Conservation (phyloP, 192 early-diverging fungal genomes). For the Rhizophagus clarus region DNA sequence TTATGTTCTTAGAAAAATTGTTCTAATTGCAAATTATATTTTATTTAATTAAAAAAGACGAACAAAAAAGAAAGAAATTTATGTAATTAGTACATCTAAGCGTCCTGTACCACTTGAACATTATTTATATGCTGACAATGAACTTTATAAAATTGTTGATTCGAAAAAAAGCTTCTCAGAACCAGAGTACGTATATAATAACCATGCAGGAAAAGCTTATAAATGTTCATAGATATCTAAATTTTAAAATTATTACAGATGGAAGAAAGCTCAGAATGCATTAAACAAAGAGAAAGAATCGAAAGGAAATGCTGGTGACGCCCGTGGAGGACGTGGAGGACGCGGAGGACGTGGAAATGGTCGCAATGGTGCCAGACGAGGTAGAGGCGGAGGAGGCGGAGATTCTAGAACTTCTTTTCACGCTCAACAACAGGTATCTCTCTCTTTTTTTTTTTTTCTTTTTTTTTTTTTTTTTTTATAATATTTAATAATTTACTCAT, state of each 20-base stretch:
- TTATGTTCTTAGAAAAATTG: no score
- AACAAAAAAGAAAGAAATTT: conserved; percentile 96
- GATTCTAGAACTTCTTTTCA: conserved; percentile 34
- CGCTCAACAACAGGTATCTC: conserved; percentile 37
- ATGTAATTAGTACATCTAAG: conserved; percentile 92
- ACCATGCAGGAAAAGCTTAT: neutral
- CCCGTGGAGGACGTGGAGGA: conserved; percentile 50
- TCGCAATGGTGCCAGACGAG: conserved; percentile 37
- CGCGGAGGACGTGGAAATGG: conserved; percentile 45
- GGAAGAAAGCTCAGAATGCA: conserved; percentile 76
- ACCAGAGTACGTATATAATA: conserved; percentile 45
- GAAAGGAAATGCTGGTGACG: conserved; percentile 39
- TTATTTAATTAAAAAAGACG: conserved; percentile 52
- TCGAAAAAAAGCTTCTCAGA: conserved; percentile 65
- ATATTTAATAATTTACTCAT: neutral
- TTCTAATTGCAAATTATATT: conserved; percentile 9
- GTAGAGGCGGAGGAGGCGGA: conserved; percentile 52
- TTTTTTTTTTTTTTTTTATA: neutral
- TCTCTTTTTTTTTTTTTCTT: neutral
- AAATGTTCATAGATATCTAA: neutral
- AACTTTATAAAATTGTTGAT: conserved; percentile 90
- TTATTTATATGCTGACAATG: conserved; percentile 83
- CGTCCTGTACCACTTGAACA: conserved; percentile 97
- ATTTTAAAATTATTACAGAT: conserved; percentile 41
- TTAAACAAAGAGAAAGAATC: conserved; percentile 62